These are phyloP conservation scores for Claviceps africana DNA, from an alignment of 2,329 filamentous ascomycete genomes.

Conservation along the genomic window DNA sequence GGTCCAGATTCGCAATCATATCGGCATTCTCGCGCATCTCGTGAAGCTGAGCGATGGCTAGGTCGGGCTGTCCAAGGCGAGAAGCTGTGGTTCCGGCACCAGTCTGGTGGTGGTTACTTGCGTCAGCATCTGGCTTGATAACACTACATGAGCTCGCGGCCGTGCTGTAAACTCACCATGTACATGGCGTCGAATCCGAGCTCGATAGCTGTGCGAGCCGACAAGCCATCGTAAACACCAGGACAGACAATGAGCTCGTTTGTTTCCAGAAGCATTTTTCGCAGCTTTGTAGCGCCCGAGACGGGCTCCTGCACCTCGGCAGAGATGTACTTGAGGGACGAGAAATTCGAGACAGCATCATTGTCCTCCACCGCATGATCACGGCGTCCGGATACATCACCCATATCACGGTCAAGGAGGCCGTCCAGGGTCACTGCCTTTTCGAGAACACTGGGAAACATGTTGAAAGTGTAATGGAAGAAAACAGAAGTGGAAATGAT, in stretches of 20 bases:
- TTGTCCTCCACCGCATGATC: neutral
- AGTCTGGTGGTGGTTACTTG: slow-evolving; percentile 26
- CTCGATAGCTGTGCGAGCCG: slow-evolving; percentile 46
- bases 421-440: slow-evolving; percentile 3
- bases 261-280: slow-evolving; percentile 25
- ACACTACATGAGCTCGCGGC: neutral
- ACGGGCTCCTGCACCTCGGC: slow-evolving; percentile 7
- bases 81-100: slow-evolving; percentile 50
- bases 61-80: slow-evolving; percentile 46
- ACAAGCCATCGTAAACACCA: slow-evolving; percentile 55
- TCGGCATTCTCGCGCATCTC: slow-evolving; percentile 50
- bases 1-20: slow-evolving; percentile 48
- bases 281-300: slow-evolving; percentile 23
- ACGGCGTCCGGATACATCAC: slow-evolving; percentile 1
- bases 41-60: slow-evolving; percentile 46
- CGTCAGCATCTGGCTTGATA: neutral
- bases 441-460: slow-evolving; percentile 6
- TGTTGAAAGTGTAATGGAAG: neutral
- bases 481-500: neutral
- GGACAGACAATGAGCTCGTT: slow-evolving; percentile 41
- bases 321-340: slow-evolving; percentile 6
- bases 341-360: neutral
- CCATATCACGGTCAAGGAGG: slow-evolving; percentile 4
- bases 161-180: slow-evolving; percentile 36
- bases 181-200: slow-evolving; percentile 51